Conservation (phyloP, 768 basidiomycete species). For the Lactarius pseudohatsudake region DNA sequence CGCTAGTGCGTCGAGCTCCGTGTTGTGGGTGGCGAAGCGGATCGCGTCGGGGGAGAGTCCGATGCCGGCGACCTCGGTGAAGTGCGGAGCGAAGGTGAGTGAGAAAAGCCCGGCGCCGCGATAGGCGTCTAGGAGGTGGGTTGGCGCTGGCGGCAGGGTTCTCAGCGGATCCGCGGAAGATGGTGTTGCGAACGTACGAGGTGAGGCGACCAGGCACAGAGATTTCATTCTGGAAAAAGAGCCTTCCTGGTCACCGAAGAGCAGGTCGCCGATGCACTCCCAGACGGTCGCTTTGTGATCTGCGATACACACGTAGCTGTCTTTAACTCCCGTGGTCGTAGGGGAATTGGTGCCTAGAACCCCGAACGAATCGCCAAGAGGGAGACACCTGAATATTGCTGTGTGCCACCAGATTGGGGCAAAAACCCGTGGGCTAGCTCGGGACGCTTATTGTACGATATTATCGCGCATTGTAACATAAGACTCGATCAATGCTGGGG, state of each 20-base stretch:
- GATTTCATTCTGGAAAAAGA: background rate
- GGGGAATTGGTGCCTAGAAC: too few relatives aligned
- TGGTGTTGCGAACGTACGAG: constrained; percentile 37
- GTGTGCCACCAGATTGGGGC: too few relatives aligned
- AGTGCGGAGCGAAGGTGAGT: constrained; percentile 62
- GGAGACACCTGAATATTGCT: too few relatives aligned
- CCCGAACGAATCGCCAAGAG: too few relatives aligned
- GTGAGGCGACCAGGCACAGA: background rate
- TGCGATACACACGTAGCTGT: background rate
- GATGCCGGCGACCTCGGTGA: background rate
- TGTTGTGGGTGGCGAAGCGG: constrained; percentile 32
- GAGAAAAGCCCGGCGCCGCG: constrained; percentile 36
- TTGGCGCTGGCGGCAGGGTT: too few relatives aligned
- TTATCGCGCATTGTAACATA: too few relatives aligned
- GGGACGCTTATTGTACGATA: too few relatives aligned
- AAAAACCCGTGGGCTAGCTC: too few relatives aligned
- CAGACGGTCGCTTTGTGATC: background rate
- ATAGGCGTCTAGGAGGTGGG: constrained; percentile 66
- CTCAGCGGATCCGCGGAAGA: background rate
- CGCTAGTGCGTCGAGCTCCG: constrained; percentile 37
- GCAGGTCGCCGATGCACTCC: background rate
- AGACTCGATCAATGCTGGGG: too few relatives aligned
- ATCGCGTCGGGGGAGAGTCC: background rate
- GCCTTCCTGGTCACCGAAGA: constrained; percentile 75
- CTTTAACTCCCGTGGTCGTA: background rate